Evolutionary conservation across 2,329 filamentous ascomycete species (phyloP).

Genomic region (Fusarium camptoceras): DNA sequence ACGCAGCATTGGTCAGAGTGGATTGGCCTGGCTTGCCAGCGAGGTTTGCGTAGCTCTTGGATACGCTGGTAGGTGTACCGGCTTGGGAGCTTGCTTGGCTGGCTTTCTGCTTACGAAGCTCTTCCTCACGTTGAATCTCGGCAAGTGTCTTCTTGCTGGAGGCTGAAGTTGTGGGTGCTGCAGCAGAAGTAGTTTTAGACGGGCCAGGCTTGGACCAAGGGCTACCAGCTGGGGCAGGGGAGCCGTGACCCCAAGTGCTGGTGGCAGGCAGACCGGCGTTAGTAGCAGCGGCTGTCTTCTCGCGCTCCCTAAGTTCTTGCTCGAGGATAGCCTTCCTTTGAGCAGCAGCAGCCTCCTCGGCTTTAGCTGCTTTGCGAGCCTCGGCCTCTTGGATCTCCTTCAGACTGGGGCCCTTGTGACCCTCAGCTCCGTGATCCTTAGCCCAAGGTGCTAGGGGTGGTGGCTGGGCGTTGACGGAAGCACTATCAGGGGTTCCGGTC

Average conservation of each 20-base stretch:
- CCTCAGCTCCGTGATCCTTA: conserved; percentile 78
- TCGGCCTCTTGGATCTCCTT: conserved; percentile 98
- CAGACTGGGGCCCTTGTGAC: conserved; percentile 86
- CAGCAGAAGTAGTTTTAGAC: conserved; percentile 53
- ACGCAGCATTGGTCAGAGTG: conserved; percentile 55
- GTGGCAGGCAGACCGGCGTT: conserved; percentile 79
- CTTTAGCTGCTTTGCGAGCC: conserved; percentile 90
- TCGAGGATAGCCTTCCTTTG: conserved; percentile 82
- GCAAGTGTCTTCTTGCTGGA: conserved; percentile 87
- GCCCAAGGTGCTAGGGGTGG: conserved; percentile 95
- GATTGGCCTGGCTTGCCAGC: conserved; percentile 76
- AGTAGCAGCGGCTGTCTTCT: conserved; percentile 64
- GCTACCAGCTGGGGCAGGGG: conserved; percentile 73
- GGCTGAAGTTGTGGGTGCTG: conserved; percentile 39
- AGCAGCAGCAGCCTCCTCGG: conserved; percentile 82
- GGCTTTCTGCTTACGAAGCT: conserved; percentile 79
- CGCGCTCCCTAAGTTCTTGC: conserved; percentile 77
- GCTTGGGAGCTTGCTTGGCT: conserved; percentile 63
- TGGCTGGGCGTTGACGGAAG: conserved; percentile 57
- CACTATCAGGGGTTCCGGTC: conserved; percentile 77
- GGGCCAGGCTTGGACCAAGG: conserved; percentile 76
- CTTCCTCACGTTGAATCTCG: conserved; percentile 97
- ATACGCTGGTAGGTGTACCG: conserved; percentile 61
- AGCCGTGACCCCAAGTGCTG: conserved; percentile 88
- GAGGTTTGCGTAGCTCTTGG: conserved; percentile 95